Conservation (phyloP, 768 basidiomycete genomes). For the Boletus pseudo-olivaceus region DNA sequence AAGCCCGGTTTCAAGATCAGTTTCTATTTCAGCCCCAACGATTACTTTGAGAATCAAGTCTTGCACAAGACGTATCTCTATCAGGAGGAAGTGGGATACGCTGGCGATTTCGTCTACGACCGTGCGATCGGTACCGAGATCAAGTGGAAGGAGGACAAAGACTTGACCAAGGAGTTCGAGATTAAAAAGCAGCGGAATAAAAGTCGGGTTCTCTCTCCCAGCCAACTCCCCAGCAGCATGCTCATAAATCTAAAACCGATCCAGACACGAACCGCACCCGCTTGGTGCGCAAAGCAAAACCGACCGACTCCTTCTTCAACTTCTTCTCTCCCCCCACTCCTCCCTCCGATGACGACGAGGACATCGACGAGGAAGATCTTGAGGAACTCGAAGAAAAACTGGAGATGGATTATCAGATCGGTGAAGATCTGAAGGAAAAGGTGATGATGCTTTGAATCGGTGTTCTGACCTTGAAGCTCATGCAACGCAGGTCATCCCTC, state of each 20-base stretch:
- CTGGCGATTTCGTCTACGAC: slow-evolving; percentile 96
- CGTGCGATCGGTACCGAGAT: slow-evolving; percentile 88
- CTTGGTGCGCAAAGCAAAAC: slow-evolving; percentile 79
- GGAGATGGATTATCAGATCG: slow-evolving; percentile 96
- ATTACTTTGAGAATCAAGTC: slow-evolving; percentile 80
- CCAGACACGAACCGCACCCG: slow-evolving; percentile 82
- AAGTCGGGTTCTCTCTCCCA: slow-evolving; percentile 46
- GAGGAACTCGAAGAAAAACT: slow-evolving; percentile 91
- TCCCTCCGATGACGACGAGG: slow-evolving; percentile 59
- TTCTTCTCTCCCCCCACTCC: slow-evolving; percentile 87
- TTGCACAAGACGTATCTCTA: slow-evolving; percentile 95
- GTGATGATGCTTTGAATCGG: slow-evolving; percentile 47
- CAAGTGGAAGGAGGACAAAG: slow-evolving; percentile 98
- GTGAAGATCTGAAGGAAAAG: slow-evolving; percentile 97
- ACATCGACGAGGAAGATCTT: slow-evolving; percentile 79
- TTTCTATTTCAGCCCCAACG: slow-evolving; percentile 80
- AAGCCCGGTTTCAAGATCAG: slow-evolving; percentile 90
- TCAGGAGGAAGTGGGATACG: slow-evolving; percentile 88
- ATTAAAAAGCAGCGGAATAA: slow-evolving; percentile 99
- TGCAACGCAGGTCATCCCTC: slow-evolving; percentile 74
- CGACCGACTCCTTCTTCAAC: slow-evolving; percentile 97
- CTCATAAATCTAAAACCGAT: slow-evolving; percentile 1
- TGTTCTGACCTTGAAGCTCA: no score
- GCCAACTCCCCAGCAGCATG: background rate
- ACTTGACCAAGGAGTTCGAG: slow-evolving; percentile 95